Evolutionary conservation across 805 yeast species (phyloP).

Genomic region (Yarrowia yakushimensis): DNA sequence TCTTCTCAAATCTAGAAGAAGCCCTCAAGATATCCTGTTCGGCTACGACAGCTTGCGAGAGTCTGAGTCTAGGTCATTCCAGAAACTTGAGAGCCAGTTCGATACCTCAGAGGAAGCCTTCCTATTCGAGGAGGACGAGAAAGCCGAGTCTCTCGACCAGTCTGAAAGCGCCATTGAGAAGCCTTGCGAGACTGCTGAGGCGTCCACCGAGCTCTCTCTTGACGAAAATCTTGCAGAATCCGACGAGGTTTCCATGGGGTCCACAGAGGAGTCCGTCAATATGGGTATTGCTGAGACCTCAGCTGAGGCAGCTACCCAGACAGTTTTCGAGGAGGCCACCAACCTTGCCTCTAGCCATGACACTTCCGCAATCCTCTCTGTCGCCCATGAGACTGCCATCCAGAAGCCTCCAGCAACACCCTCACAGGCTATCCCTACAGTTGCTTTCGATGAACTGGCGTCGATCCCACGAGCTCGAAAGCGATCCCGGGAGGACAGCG

Average conservation of each 20-base stretch:
- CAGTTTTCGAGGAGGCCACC: background rate
- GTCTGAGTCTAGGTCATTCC: background rate
- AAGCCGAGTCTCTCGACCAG: background rate
- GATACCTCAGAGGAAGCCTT: background rate
- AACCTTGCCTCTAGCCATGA: too few relatives aligned
- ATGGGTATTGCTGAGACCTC: background rate
- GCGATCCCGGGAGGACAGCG: constrained; percentile 24
- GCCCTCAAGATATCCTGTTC: background rate
- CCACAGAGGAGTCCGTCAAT: background rate
- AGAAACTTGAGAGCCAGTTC: background rate
- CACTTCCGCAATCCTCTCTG: background rate
- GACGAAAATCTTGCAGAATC: background rate
- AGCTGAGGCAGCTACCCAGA: background rate
- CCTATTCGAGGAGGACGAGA: background rate
- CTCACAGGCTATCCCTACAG: background rate
- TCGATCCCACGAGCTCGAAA: background rate
- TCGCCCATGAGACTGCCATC: background rate
- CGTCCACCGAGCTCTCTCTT: background rate
- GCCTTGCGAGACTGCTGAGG: background rate
- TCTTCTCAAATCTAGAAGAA: too few relatives aligned
- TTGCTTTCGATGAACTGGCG: background rate
- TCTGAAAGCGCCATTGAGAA: background rate
- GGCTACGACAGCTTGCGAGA: background rate
- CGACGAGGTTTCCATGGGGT: background rate
- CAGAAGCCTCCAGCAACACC: background rate